phyloP scores from a whole-genome alignment of 345 rosid species.

The Arabis hirsuta region DNA sequence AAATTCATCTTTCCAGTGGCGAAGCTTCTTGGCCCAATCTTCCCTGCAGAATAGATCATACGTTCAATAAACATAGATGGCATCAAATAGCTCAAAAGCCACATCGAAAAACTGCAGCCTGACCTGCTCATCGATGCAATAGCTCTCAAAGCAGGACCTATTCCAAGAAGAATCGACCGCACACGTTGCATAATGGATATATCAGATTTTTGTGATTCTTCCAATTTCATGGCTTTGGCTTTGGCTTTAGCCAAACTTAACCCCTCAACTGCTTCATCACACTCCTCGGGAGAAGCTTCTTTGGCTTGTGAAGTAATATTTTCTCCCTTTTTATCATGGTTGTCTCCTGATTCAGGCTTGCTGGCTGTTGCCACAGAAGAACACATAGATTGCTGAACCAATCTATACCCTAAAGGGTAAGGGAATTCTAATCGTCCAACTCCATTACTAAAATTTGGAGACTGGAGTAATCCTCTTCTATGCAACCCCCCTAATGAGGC shows the following conservation, averaged over 20 bases:
- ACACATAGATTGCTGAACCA: constrained; percentile 48
- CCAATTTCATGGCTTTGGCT: constrained; percentile 81
- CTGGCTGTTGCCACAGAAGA: constrained; percentile 66
- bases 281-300: constrained; percentile 93
- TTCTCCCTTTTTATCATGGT: constrained; percentile 51
- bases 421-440: constrained; percentile 45
- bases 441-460: constrained; percentile 46
- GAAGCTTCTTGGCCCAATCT: constrained; percentile 93
- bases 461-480: constrained; percentile 38
- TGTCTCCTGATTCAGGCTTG: constrained; percentile 50
- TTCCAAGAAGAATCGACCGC: constrained; percentile 68
- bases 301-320: constrained; percentile 58
- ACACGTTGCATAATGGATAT: constrained; percentile 58
- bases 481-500: neutral
- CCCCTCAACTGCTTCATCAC: constrained; percentile 96
- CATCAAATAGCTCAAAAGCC: constrained; percentile 20
- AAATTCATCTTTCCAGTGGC: constrained; percentile 89
- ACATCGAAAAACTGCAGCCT: constrained; percentile 31
- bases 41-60: constrained; percentile 56
- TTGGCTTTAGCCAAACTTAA: constrained; percentile 81
- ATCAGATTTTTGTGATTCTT: constrained; percentile 62
- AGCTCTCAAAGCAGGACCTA: constrained; percentile 93
- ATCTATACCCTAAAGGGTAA: constrained; percentile 50
- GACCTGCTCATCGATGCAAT: constrained; percentile 97
- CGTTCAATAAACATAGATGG: constrained; percentile 27